Base-by-base conservation (phyloP, 1,284 basidiomycete genomes). In the Pascua sp. region DNA sequence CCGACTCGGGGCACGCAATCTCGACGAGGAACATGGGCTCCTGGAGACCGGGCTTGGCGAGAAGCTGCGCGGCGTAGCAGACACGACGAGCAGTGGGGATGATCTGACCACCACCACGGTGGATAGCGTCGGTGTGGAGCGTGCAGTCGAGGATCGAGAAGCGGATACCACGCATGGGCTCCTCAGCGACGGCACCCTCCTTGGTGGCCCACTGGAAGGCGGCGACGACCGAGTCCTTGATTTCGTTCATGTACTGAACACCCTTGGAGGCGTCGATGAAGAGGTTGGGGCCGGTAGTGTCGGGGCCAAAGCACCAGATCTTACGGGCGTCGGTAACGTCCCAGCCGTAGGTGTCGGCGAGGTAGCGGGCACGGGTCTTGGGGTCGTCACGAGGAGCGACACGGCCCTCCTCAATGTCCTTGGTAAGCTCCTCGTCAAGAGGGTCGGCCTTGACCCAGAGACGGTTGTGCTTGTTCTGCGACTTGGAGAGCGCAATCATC, bases 381-480 rank as follows among this genome's bases (percentile, higher is more conserved):
- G 91, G 93, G 85, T 98, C 96, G 79, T 98, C 96, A 79, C 96
- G 91, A 56, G 95, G 78, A 78, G 74, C 90, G 77, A 99, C 80
- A 76, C 85, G 86, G 74, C 95, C 95, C 62, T 70, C 73, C 80
- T 98, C 95, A 72, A 99, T 98, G 65, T 91, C 94, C 72, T 85
- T 85, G 67, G 91, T 87, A 61, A 98, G 86, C 78, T 97, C 93
- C 77, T 98, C 96, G 42, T 90, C 91, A 62, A 98, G 78, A 51
- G 96, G 96, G 81, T 87, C 69, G 47, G 96, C 95, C 84, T 92
- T 93, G 67, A 89, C 86, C 79, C 88, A 98, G 63, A 98, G 84
- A 84, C 96, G 91, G 80, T 98, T 99, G 87, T 98, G 96, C 86
- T 99, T 99, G 86, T 99, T 98, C 83, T 98, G 96, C 51, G 96